Percentiles rank a stretch among this genome's conserved stretches.
phyloP scores from a whole-genome alignment of 257 asterid species.

The Solanum pennellii region DNA sequence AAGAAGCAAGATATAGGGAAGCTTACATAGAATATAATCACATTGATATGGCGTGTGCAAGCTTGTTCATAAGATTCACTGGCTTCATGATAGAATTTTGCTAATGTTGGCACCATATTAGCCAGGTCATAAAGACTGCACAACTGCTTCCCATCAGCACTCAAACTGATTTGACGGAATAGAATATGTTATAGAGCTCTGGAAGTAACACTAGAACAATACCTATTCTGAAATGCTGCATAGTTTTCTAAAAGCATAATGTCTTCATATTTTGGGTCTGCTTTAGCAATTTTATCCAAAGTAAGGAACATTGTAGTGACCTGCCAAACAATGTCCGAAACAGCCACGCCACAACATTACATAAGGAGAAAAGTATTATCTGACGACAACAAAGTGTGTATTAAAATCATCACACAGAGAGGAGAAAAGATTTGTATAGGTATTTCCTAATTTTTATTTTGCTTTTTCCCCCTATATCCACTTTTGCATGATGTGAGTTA shows the following conservation, averaged over 20 bases:
- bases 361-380: not conserved
- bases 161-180: not conserved
- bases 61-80: conserved; percentile 94
- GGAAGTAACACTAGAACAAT: not conserved
- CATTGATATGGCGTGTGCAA: conserved; percentile 71
- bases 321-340: conserved; percentile 40
- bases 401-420: not conserved
- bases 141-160: conserved; percentile 17
- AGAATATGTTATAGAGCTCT: not conserved
- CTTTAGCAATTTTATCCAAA: conserved; percentile 83
- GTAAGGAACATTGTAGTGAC: conserved; percentile 94
- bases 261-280: conserved; percentile 72
- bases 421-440: not conserved
- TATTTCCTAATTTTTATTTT: not conserved
- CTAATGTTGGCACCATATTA: conserved; percentile 86
- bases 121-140: conserved; percentile 95
- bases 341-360: not conserved
- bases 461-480: not conserved
- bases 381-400: not conserved
- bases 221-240: conserved; percentile 99
- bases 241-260: conserved; percentile 86
- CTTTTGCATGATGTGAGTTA: not conserved
- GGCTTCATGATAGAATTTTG: conserved; percentile 97
- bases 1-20: conserved; percentile 1
- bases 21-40: conserved; percentile 82